Base-by-base conservation (phyloP, 306 rosid genomes). In the Benincasa hispida region DNA sequence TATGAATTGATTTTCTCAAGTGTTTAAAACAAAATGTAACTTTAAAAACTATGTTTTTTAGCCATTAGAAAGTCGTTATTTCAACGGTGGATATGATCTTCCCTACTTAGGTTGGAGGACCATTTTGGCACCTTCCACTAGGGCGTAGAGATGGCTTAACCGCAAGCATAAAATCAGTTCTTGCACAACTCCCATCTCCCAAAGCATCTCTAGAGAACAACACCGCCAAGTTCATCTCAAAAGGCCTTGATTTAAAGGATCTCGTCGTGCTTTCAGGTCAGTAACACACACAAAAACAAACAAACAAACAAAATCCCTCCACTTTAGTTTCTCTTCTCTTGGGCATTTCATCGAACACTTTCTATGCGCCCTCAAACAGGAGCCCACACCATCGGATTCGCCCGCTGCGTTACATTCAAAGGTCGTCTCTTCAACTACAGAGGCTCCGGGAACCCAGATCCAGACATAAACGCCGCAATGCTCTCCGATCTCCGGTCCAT, bases 251-350 rank as follows among this genome's bases (percentile, higher is more conserved):
- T 58, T 25, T 88, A 61, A 89, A 70, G 73, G 97, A 89, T 78
- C 89, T 86, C 72, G 91, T 87, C 21, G 88, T 77, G 72, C 97
- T 91, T 76, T 91, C 97, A 83, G 96, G 96, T 91, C 68, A 21
- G 67, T 80, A 9, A 22, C 50, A 45, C 17, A 39, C 4, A 53
- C 3, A 8, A n/a, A 21, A 7, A 7, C 4, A 55, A 55, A 21
- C 27, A 24, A 57, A 57, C 30, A 18, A 21, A 24, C 18, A 19
- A 19, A 53, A 73, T 79, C 69, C 28, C 41, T n/a, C 14, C 68
- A 47, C 21, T 51, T 75, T 37, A 21, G 3, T 59, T 45, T 45
- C 12, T 45, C 50, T 45, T 70, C 55, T n/a, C 19, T 22, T 18
- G 15, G 51, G 6, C 57, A 28, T 45, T 70, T 41, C 76, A 28